Percentiles rank a stretch among this genome's conserved stretches.
Evolutionary conservation across 75 land plant genomes (phyloP).

Genomic region (Pinus taeda): DNA sequence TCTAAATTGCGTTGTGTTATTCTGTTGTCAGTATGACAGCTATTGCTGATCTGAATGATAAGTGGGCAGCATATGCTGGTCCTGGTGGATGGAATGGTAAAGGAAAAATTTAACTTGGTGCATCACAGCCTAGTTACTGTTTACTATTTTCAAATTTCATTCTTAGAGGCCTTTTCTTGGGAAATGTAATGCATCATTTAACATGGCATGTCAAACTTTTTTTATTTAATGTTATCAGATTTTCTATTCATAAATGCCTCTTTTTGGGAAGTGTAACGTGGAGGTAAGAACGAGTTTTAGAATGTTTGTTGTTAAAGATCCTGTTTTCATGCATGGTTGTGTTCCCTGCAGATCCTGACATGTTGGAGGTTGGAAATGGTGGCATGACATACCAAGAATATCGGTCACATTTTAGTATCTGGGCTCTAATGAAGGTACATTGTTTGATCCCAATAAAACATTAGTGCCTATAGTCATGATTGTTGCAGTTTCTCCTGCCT

Average conservation of each 20-base stretch:
- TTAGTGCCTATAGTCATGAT: not conserved
- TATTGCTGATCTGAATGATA: constrained; percentile 70
- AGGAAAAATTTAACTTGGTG: not conserved
- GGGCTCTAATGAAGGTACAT: constrained; percentile 82
- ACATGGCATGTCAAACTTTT: not conserved
- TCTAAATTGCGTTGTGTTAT: not conserved
- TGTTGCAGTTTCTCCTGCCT: no score
- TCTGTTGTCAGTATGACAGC: constrained; percentile 43
- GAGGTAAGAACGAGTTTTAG: not conserved
- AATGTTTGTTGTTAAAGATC: not conserved
- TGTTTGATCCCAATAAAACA: not conserved
- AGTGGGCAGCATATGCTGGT: constrained; percentile 92
- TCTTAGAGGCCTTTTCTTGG: no score
- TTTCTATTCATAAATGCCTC: not conserved
- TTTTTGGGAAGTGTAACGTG: not conserved
- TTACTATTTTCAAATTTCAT: no score
- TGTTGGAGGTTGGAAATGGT: constrained; percentile 95
- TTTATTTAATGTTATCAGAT: not conserved
- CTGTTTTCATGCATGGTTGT: not conserved
- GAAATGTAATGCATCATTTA: not conserved
- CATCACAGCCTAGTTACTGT: not conserved
- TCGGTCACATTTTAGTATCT: constrained; percentile 83
- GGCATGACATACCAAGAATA: constrained; percentile 85
- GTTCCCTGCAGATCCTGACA: constrained; percentile 73
- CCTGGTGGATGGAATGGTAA: constrained; percentile 98